Evolutionary conservation across 2,329 filamentous ascomycete species (phyloP), one percentile per base, ranked within the genome.

Genomic region (Sporothrix pseudoabietina): DNA sequence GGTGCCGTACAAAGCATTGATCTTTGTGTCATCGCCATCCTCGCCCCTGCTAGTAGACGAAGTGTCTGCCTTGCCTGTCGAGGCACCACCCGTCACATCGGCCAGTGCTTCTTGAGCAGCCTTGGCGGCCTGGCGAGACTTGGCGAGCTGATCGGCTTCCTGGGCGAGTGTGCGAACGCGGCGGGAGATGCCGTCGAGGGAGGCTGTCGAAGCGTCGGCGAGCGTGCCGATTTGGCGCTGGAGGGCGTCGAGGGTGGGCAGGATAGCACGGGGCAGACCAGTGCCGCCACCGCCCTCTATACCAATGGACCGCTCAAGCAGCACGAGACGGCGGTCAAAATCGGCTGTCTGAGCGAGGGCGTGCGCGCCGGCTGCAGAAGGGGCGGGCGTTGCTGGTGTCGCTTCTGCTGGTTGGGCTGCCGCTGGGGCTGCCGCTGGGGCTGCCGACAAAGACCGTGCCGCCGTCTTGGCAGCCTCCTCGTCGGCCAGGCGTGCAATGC

Each of bases 1-100:
- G 3, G 94, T 93, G 0, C 92, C 92, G 81, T 98, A 98, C 5
- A 99, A 87, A 1, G 94, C 93, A 76, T 97, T 96, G 80, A 99
- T 92, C 80, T 97, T 97, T 71, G 92, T 87, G 55, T 90, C 87
- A 78, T 97, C 92, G 77, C 97, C 94, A 9, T 87, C 83, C 39
- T 35, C 71, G 79, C 72, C 61, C 85, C 83, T 4, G 57, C 32
- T 30, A 16, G 57, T 16, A 9, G 44, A 49, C 4, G 44, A 4
- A 19, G 14, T 14, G 0, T 49, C 44, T 16, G 44, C 19, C 44
- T 77, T 16, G 75, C 80, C 9, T 12, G 61, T 26, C 2, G 26
- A 26, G 26, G 26, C 59, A 49, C 22, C 69, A 16, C 26, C 63
- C 0, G 30, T 14, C 39, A 30, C 55, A n/a, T 44, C 70, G 16